Evolutionary conservation across 768 basidiomycete genomes (phyloP), one percentile per base, ranked within the genome.

Genomic region (Roridomyces roridus): DNA sequence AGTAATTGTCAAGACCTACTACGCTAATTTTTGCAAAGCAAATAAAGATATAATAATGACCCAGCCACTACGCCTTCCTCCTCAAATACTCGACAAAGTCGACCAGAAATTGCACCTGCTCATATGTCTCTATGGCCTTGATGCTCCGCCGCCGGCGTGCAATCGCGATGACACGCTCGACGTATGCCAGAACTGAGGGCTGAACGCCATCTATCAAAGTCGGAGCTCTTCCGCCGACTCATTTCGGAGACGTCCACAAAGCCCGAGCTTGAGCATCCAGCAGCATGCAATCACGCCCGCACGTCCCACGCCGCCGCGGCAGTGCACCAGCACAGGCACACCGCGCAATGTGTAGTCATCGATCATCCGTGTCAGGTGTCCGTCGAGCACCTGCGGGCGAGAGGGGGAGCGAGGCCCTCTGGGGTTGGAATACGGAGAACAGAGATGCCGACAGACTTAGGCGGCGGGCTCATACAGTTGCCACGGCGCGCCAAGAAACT

Each of bases 121-220:
- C 94, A 68, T 91, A 88, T 4, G 94, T 96, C 70, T 98, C 96
- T 36, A 98, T 84, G 2, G 95, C 94, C 70, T 98, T 98, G 53
- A 88, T 72, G 63, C 94, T 94, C 58, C 96, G 76, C 59, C 94
- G 75, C 59, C 82, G 75, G 45, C 96, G 74, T 8, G 95, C 84
- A 52, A 94, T 82, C 6, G 77, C 73, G 50, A 98, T 91, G 2
- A 84, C 86, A 23, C 83, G 80, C 67, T 91, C 87, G 9, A 17
- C 64, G 53, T 55, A 68, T 55, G 40, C 39, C 48, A 54, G 52
- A 46, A 49, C 36, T 20, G 46, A 37, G 3, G 41, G 34, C 29
- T 46, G 54, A 14, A 53, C 43, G 31, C 42, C 46, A 40, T 46
- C 42, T 41, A 52, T 39, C 41, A 53, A 29, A 5, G 35, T 31